Evolutionary conservation across 108 stramenopile genomes (phyloP), one percentile per base, ranked within the genome.

Genomic region (Conticribra guillardii): DNA sequence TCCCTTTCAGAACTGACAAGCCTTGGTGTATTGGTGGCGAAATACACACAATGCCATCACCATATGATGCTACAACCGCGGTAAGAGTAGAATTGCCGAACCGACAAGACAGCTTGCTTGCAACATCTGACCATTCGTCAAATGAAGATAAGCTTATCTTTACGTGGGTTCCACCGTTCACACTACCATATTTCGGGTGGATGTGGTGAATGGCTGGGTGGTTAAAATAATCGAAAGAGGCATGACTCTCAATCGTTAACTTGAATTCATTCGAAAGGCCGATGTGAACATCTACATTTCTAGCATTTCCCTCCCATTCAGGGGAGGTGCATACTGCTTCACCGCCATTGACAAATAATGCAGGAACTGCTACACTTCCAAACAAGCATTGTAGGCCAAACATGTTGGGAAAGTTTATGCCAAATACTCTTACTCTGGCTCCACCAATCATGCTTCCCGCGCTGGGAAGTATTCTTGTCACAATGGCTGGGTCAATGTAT

Each of bases 381-480:
- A 80, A 80, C 14, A 70, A 24, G 44, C 79, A 80, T 51, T 47
- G 48, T 18, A 75, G 79, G 4, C 69, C 69, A 50, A 5, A 2
- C 69, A 76, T 71, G 41, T 49, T 68, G 3, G 59, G 9, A 52
- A 80, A 80, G 18, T 71, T 60, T 9, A 64, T 27, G 9, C 79
- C 79, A 26, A 24, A 33, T 19, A 74, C 46, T 55, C 34, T 70
- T 4, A 80, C 69, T 29, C 56, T 2, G 3, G 73, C 32, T 21
- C 73, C 79, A 27, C 79, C 79, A 29, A 51, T 37, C 4, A 80
- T 49, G 22, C 65, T 64, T 28, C 79, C 79, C 30, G 62, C 15
- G 1, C 67, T 44, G 34, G 79, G 79, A 8, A 60, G 61, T 37
- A 80, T 60, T 52, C 45, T 60, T 17, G 73, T 80, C 14, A 80